Percentiles rank a stretch among this genome's conserved stretches.
phyloP scores from a whole-genome alignment of 495 filamentous ascomycete species.

The Daldinia vernicosa region DNA sequence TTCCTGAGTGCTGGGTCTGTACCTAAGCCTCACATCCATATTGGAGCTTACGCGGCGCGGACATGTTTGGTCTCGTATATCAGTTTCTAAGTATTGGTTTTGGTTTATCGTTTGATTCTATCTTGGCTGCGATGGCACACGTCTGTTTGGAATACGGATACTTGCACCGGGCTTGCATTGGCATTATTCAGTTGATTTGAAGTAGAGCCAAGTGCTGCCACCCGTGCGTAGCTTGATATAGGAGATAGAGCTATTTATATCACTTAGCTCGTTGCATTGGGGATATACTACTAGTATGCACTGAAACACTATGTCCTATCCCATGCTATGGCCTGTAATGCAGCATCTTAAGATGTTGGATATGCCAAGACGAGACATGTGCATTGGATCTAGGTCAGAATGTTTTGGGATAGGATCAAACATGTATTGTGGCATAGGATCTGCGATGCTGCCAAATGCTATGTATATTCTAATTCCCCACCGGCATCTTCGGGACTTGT shows the following conservation, averaged over 20 bases:
- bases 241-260: neutral
- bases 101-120: neutral
- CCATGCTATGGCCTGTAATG: neutral
- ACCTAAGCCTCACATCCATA: neutral
- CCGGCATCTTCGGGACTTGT: neutral
- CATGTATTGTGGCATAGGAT: neutral
- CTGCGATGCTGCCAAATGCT: neutral
- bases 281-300: neutral
- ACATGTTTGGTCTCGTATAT: neutral
- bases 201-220: too few species aligned
- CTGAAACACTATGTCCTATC: neutral
- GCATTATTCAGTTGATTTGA: too few species aligned
- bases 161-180: too few species aligned
- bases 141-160: too few species aligned
- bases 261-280: neutral
- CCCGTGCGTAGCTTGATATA: neutral
- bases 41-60: conserved; percentile 9
- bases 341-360: neutral
- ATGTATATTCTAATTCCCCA: neutral
- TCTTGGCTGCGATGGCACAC: too few species aligned
- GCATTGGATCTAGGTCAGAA: neutral
- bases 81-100: neutral
- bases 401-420: neutral
- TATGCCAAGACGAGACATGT: neutral
- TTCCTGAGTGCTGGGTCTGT: conserved; percentile 33